Conservation (phyloP, 1,139 yeast genomes). For the Protomyces macrosporus region DNA sequence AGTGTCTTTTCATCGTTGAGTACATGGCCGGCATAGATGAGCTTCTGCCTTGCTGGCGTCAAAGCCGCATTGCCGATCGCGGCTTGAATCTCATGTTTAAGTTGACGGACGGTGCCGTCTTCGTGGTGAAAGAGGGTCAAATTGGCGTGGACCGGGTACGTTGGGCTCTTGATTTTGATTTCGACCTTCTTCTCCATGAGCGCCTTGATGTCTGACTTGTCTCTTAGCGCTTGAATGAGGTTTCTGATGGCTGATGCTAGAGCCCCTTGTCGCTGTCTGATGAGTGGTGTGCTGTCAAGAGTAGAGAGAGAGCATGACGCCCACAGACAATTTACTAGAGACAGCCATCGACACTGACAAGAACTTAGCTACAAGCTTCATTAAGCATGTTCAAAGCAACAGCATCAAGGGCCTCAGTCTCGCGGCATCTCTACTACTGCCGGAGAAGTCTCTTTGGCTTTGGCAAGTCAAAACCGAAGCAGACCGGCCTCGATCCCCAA, state of each 20-base stretch:
- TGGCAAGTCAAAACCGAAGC: not conserved
- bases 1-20: constrained; percentile 99
- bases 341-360: no score
- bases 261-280: no score
- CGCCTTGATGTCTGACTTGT: not conserved
- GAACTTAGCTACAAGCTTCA: no score
- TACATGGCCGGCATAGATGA: constrained; percentile 99
- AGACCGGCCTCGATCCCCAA: not conserved
- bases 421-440: not conserved
- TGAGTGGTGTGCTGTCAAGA: no score
- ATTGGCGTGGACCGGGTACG: constrained; percentile 15
- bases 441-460: constrained; percentile 15
- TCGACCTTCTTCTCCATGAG: not conserved
- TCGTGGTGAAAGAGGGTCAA: constrained; percentile 64
- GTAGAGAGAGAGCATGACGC: no score
- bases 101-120: constrained; percentile 98
- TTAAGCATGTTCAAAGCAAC: not conserved
- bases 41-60: constrained; percentile 99
- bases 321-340: no score
- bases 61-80: constrained; percentile 79
- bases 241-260: no score
- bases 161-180: constrained; percentile 18
- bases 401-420: not conserved
- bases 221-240: no score
- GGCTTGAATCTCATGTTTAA: constrained; percentile 96